phyloP scores from a whole-genome alignment of 768 basidiomycete species.

The Leccinum variicolor region DNA sequence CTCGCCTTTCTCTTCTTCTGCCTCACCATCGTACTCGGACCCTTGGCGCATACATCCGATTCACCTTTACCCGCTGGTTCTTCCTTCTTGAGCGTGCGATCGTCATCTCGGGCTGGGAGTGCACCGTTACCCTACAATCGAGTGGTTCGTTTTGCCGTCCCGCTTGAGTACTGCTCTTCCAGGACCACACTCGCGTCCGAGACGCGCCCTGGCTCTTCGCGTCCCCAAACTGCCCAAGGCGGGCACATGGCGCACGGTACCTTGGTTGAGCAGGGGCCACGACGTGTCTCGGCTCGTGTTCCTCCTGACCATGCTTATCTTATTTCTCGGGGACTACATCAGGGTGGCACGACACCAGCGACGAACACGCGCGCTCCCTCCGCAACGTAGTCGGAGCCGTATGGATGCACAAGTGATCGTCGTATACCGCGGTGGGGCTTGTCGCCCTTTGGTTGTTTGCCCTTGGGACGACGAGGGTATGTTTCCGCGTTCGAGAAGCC shows the following conservation, averaged over 20 bases:
- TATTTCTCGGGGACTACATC: constrained; percentile 42
- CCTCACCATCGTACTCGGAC: constrained; percentile 48
- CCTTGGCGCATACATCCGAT: constrained; percentile 60
- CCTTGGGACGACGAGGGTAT: constrained; percentile 75
- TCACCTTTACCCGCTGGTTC: constrained; percentile 80
- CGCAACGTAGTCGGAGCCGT: constrained; percentile 22
- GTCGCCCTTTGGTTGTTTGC: constrained; percentile 72
- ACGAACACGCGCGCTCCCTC: constrained; percentile 29
- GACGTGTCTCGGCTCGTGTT: constrained; percentile 95
- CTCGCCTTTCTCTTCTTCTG: constrained; percentile 57
- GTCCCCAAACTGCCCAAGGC: constrained; percentile 31
- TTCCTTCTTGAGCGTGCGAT: constrained; percentile 71
- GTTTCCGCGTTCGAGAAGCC: constrained; percentile 96
- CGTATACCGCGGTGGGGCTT: constrained; percentile 44
- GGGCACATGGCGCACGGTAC: constrained; percentile 44
- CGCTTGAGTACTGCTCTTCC: constrained; percentile 53
- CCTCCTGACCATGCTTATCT: too few species aligned
- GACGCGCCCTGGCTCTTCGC: constrained; percentile 66
- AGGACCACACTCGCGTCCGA: constrained; percentile 48
- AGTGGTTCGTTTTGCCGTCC: constrained; percentile 52
- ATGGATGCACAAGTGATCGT: constrained; percentile 46
- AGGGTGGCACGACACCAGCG: constrained; percentile 44
- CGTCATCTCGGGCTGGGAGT: constrained; percentile 70
- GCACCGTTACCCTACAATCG: constrained; percentile 56
- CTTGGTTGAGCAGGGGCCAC: constrained; percentile 76